Percentiles rank a stretch among this genome's conserved stretches.
These are phyloP conservation scores for Grigorovia yakushimaensis DNA, from an alignment of 805 yeast species.

Conservation along the genomic window DNA sequence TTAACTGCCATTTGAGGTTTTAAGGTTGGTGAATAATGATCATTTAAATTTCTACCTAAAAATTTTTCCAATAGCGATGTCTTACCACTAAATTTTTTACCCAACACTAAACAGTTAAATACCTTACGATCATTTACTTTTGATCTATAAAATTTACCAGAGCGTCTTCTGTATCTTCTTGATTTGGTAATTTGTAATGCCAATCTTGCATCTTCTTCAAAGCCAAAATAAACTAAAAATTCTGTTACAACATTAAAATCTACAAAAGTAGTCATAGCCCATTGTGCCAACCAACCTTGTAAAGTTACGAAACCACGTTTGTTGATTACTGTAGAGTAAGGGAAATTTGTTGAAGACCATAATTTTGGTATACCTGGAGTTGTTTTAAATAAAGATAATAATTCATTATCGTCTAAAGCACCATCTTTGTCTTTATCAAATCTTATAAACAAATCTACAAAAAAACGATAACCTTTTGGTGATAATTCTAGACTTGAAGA, in stretches of 20 bases:
- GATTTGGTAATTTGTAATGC: conserved; percentile 79
- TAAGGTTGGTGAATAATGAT: conserved; percentile 69
- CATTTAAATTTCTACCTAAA: conserved; percentile 61
- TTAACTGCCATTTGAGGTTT: conserved; percentile 78
- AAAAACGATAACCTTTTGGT: conserved; percentile 83
- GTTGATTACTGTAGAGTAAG: conserved; percentile 78
- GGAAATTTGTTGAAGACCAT: conserved; percentile 83
- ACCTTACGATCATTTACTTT: conserved; percentile 76
- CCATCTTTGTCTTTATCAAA: conserved; percentile 97
- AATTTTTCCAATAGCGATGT: conserved; percentile 77
- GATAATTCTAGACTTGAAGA: conserved; percentile 81
- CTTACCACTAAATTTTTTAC: conserved; percentile 82
- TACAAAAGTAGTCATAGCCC: conserved; percentile 92
- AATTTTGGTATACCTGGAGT: conserved; percentile 87
- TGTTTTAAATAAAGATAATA: conserved; percentile 62
- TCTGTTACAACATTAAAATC: conserved; percentile 79
- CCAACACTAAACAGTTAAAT: conserved; percentile 80
- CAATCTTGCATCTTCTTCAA: conserved; percentile 41
- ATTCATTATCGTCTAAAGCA: conserved; percentile 70
- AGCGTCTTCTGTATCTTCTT: conserved; percentile 55
- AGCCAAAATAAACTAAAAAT: conserved; percentile 84
- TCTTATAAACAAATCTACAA: conserved; percentile 79
- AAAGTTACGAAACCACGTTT: conserved; percentile 83
- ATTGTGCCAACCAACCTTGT: conserved; percentile 98
- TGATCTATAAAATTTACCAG: conserved; percentile 58